phyloP scores from a whole-genome alignment of 2,329 filamentous ascomycete genomes.

The Ambrosiella beaveri region DNA sequence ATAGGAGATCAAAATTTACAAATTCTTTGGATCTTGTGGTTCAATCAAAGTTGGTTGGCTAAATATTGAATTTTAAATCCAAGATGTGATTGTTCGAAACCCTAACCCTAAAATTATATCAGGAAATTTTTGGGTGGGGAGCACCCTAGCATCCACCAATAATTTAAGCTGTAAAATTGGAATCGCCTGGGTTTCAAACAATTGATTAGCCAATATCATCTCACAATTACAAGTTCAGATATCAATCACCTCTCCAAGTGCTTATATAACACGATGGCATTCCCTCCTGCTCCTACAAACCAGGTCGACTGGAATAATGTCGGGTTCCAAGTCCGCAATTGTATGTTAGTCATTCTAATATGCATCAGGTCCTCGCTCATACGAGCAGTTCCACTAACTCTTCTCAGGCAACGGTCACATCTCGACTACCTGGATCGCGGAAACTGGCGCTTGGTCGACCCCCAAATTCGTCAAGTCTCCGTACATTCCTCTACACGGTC shows the following conservation, averaged over 20 bases:
- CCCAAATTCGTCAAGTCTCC: slow-evolving; percentile 70
- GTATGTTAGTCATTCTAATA: slow-evolving; percentile 27
- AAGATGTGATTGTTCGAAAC: no score
- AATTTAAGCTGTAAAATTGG: no score
- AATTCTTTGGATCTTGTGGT: no score
- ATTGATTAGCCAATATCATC: no score
- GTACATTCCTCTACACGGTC: slow-evolving; percentile 77
- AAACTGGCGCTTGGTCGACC: slow-evolving; percentile 58
- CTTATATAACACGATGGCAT: slow-evolving; percentile 19
- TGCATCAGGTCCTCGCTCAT: background rate
- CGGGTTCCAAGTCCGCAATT: slow-evolving; percentile 83
- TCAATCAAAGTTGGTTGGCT: no score
- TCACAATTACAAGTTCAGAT: background rate
- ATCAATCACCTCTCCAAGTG: background rate
- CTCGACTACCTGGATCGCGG: slow-evolving; percentile 63
- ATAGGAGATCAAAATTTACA: no score
- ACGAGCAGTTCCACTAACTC: background rate
- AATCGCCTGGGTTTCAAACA: no score
- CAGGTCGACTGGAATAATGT: slow-evolving; percentile 89
- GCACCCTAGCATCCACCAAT: no score
- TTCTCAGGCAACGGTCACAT: slow-evolving; percentile 75
- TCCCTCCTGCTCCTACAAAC: slow-evolving; percentile 61
- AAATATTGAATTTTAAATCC: no score
- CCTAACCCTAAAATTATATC: no score
- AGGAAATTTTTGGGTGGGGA: no score